A percentile compares a stretch with the other conserved stretches of the same genome.
Conservation (phyloP, 73 alveolate species). For the Stentor roeselii region DNA sequence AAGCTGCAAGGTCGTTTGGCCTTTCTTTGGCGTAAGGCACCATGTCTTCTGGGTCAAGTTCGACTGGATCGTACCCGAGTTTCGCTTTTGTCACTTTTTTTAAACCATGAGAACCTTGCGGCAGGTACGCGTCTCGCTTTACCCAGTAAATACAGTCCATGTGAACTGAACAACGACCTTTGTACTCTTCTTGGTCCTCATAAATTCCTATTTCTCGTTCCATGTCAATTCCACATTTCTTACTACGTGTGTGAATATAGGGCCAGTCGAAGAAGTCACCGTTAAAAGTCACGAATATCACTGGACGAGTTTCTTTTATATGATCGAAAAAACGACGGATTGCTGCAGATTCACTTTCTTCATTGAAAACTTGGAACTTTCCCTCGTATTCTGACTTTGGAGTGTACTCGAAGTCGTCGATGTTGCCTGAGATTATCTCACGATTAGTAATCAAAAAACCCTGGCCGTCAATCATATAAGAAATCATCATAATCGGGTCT, state of each 20-base stretch:
- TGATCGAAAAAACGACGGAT: conserved; percentile 78
- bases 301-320: conserved; percentile 75
- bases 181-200: conserved; percentile 64
- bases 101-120: conserved; percentile 98
- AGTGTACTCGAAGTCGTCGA: conserved; percentile 91
- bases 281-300: conserved; percentile 84
- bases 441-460: conserved; percentile 95
- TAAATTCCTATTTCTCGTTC: conserved; percentile 87
- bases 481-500: conserved; percentile 93
- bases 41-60: conserved; percentile 99
- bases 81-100: conserved; percentile 98
- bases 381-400: conserved; percentile 97
- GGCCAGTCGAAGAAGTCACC: conserved; percentile 99
- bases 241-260: conserved; percentile 83
- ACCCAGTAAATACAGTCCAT: conserved; percentile 99
- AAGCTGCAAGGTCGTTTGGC: conserved; percentile 97
- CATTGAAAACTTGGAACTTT: conserved; percentile 81
- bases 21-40: conserved; percentile 92
- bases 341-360: conserved; percentile 70
- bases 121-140: conserved; percentile 98
- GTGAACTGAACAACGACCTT: conserved; percentile 89
- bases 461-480: conserved; percentile 95
- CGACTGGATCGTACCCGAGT: conserved; percentile 99
- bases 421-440: conserved; percentile 84
- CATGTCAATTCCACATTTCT: conserved; percentile 79